Percentiles rank a stretch among this genome's conserved stretches.
Evolutionary conservation across 345 rosid species (phyloP).

Genomic region (Euphorbia pulcherrima): DNA sequence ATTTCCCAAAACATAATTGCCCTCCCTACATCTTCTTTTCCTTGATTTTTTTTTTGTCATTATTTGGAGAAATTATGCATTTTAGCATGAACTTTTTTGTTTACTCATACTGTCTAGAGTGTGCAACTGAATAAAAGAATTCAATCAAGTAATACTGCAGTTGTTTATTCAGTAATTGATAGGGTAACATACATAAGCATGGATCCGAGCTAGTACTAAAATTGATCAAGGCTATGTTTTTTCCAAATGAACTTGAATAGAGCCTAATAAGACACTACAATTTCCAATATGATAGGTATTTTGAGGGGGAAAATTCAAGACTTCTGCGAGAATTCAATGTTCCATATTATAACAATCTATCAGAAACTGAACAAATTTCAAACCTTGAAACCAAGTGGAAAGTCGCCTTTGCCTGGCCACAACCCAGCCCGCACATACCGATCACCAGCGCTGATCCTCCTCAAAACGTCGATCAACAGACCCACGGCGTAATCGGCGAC

Average conservation of each 20-base stretch:
- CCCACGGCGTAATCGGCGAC: not conserved
- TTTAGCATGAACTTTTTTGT: too few relatives aligned
- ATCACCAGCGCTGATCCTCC: slow-evolving; percentile 9
- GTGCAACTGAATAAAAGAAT: too few relatives aligned
- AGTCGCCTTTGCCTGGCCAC: slow-evolving; percentile 23
- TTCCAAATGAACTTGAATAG: too few relatives aligned
- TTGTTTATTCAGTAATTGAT: not conserved
- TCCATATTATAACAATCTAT: not conserved
- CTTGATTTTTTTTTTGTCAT: too few relatives aligned
- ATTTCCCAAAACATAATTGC: too few relatives aligned
- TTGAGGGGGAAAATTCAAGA: not conserved
- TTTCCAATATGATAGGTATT: not conserved
- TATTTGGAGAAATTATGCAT: too few relatives aligned
- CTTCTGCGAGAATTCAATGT: not conserved
- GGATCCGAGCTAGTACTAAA: not conserved
- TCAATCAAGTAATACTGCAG: too few relatives aligned
- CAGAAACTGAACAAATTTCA: not conserved
- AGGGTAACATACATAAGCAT: not conserved
- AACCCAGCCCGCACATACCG: slow-evolving; percentile 8
- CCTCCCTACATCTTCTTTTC: too few relatives aligned
- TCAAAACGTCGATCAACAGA: not conserved
- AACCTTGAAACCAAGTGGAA: slow-evolving; percentile 25
- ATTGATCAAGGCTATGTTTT: not conserved
- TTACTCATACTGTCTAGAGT: too few relatives aligned
- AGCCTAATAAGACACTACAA: not conserved